A percentile compares a stretch with the other conserved stretches of the same genome.
Evolutionary conservation across 495 filamentous ascomycete species (phyloP).

Genomic region (Letharia columbiana): DNA sequence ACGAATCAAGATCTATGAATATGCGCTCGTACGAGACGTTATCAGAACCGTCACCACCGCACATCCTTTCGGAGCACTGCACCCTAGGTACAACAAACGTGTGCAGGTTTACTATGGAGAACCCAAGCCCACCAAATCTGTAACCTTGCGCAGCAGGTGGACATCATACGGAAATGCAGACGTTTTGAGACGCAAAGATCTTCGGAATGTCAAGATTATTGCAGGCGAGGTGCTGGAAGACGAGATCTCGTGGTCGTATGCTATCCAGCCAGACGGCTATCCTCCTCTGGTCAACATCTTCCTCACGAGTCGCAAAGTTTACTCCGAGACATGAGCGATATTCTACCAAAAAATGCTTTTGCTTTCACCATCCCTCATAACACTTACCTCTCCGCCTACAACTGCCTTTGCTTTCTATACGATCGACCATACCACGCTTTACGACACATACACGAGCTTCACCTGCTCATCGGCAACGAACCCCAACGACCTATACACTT

Average conservation of each 20-base stretch:
- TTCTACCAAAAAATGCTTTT: constrained; percentile 6
- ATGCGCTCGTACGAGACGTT: neutral
- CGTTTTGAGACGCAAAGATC: too few relatives aligned
- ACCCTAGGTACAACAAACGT: too few relatives aligned
- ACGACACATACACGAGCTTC: neutral
- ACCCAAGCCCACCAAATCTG: neutral
- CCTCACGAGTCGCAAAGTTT: neutral
- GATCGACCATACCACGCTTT: neutral
- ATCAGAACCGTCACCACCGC: neutral
- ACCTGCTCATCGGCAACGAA: neutral
- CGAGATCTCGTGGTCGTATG: neutral
- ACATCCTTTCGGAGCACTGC: neutral
- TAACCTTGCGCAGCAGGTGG: neutral
- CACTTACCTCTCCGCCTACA: neutral
- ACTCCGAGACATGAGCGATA: neutral
- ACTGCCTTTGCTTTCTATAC: neutral
- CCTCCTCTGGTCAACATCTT: neutral
- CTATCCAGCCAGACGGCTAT: neutral
- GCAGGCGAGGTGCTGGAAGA: neutral
- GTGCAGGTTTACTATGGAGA: neutral
- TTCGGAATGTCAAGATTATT: neutral
- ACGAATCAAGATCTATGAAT: neutral
- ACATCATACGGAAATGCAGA: neutral
- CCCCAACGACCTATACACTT: neutral
- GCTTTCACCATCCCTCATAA: neutral